Base-by-base conservation (phyloP, 805 yeast genomes). In the Huiozyma sinensis region DNA sequence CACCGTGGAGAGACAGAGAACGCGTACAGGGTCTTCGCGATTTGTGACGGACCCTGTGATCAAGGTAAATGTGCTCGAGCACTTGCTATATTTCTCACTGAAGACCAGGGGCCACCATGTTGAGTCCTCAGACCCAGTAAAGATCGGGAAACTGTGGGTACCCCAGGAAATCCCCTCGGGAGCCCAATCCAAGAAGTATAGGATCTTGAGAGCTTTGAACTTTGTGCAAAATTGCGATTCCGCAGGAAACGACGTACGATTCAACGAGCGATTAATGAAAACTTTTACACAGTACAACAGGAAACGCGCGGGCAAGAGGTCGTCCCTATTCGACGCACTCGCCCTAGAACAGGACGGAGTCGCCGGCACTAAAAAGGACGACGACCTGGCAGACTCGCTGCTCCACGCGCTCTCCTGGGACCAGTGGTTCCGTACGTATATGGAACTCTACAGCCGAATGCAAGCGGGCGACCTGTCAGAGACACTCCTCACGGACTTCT, bases 311-410 rank as follows among this genome's bases (percentile, higher is more conserved):
- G 24, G 24, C 4, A 17, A 17, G 24, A 34, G 12, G 5, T 34
- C 12, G 27, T 10, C 17, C 37, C 9, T 67, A 50, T 79, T 83
- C 65, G 92, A 87, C 67, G 83, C 87, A 55, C 75, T 84, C 65
- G 51, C 82, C 65, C 75, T 85, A 60, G 76, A 79, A 59, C 89
- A 81, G 71, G 84, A 1, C 2, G 24, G 24, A 17, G 9, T 8
- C 5, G 50, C 55, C 9, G 65, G 65, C 0, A 40, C 48, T 4
- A 59, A 56, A 17, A 81, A 81, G 55, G 73, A 74, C 37, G 89
- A 81, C 55, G 89, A 81, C 56, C 61, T 81, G 44, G 73, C 79
- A 7, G 89, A 81, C 56, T 69, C 81, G 0, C 61, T 81, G n/a
- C 60, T 81, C 11, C 85, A 81, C 56, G 83, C 76, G 1, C 47